Percentiles rank a stretch among this genome's conserved stretches.
These are phyloP conservation scores for Schizochytrium sp. DNA, from an alignment of 108 stramenopile species.

Conservation along the genomic window DNA sequence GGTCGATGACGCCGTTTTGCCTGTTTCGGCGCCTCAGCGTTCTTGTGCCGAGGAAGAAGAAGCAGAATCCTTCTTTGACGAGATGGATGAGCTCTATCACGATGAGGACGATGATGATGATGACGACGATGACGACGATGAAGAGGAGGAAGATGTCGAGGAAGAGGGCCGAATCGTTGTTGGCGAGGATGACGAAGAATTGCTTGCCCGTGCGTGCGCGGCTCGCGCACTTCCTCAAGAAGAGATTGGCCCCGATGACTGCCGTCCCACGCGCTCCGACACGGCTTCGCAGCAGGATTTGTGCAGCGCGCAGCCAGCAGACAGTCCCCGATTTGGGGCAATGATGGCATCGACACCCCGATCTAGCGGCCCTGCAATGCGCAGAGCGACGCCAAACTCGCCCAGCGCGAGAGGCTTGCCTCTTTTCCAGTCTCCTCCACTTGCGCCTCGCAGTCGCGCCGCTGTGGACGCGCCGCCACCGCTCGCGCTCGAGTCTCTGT, in stretches of 20 bases:
- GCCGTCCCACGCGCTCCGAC: no score
- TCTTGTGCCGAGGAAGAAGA: background rate
- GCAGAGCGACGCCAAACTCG: no score
- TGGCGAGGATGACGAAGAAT: background rate
- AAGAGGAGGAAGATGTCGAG: background rate
- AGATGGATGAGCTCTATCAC: background rate
- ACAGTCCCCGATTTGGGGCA: no score
- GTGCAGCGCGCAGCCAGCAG: no score
- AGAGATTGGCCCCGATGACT: no score
- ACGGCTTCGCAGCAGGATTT: no score
- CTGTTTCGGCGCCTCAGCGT: background rate
- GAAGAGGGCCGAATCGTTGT: background rate
- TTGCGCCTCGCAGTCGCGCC: background rate
- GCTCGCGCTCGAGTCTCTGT: background rate
- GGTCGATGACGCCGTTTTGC: background rate
- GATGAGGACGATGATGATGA: conserved; percentile 2
- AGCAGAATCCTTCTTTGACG: background rate
- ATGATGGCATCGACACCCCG: no score
- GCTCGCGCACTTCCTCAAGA: no score
- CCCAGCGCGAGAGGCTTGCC: background rate
- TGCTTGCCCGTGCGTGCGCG: background rate
- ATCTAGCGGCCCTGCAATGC: no score
- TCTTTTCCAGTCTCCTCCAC: background rate
- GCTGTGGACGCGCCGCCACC: background rate
- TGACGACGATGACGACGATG: background rate